Evolutionary conservation across 2,329 filamentous ascomycete genomes (phyloP).

Genomic region (Talaromyces sp.): DNA sequence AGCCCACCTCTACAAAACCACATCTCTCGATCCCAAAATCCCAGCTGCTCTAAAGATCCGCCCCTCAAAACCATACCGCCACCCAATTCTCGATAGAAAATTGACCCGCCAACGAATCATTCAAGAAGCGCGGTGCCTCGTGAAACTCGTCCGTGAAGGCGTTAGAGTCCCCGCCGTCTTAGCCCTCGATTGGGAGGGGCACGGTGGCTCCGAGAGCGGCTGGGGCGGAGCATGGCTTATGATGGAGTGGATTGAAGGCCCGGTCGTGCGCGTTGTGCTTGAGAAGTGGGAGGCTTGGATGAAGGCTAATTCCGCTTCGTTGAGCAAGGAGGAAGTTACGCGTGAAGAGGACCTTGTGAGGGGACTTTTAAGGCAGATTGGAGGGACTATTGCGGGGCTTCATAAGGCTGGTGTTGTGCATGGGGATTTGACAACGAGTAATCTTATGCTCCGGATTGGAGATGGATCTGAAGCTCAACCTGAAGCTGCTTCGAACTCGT

Average conservation of each 20-base stretch:
- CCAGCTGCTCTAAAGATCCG: conserved; percentile 88
- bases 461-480: not conserved
- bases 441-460: conserved; percentile 73
- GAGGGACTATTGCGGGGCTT: conserved; percentile 70
- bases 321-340: conserved; percentile 32
- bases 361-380: conserved; percentile 70
- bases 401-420: conserved; percentile 88
- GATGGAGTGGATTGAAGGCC: conserved; percentile 82
- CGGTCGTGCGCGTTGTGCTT: conserved; percentile 69
- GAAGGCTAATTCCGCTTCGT: conserved; percentile 35
- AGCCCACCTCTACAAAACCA: conserved; percentile 87
- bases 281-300: conserved; percentile 67
- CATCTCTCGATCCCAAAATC: conserved; percentile 68
- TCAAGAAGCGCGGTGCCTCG: conserved; percentile 83
- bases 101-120: conserved; percentile 85
- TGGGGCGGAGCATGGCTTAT: conserved; percentile 77
- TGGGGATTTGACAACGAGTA: conserved; percentile 95
- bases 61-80: conserved; percentile 86
- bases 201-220: conserved; percentile 53
- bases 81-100: conserved; percentile 83
- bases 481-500: not conserved
- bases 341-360: conserved; percentile 57
- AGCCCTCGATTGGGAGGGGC: conserved; percentile 63
- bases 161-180: conserved; percentile 81
- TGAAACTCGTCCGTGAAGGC: conserved; percentile 75